Base-by-base conservation (phyloP, 1,284 basidiomycete genomes). In the Irpex rosettiformis region DNA sequence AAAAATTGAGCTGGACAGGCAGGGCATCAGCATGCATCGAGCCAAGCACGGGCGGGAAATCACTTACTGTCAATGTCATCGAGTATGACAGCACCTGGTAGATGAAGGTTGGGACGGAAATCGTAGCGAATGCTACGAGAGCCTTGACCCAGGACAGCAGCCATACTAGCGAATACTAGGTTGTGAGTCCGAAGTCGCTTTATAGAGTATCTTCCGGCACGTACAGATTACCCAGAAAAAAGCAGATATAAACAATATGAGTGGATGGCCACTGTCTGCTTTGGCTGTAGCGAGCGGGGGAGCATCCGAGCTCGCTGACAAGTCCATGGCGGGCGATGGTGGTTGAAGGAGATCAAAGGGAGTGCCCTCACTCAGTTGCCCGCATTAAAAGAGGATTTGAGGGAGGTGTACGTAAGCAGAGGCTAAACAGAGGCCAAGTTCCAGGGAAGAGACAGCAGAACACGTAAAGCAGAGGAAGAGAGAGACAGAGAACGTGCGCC, bases 21-120 rank as follows among this genome's bases (percentile, higher is more conserved):
- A 22, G 37, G 40, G 25, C 28, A 18, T 59, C 40, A 59, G 49
- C 43, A 48, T 28, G 0, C 27, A 28, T 27, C 21, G 27, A 30
- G 40, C 16, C 13, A 21, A 6, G 40, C 51, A 25, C 48, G 22
- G 16, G 4, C 2, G n/a, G 21, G 51, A 30, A 25, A 21, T 13
- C 11, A 67, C 83, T 57, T 69, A 91, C 90, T 58, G 89, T 91
- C 65, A 94, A 79, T 1, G 93, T 95, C 80, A 95, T 86, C 3
- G 93, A 93, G 70, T 94, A 94, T 8, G 93, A 93, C 16, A 96
- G 79, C 30, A 93, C 78, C 22, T 86, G 79, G 66, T 90, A 91
- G 53, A 91, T 86, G 68, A 82, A 82, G 64, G 85, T 81, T 1
- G 94, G 94, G 6, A 94, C 68, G 5, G 88, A 87, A 57, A 96